Percentiles rank a stretch among this genome's conserved stretches.
These are phyloP conservation scores for Scytalidium lignicola DNA, from an alignment of 2,329 filamentous ascomycete genomes.

Conservation along the genomic window DNA sequence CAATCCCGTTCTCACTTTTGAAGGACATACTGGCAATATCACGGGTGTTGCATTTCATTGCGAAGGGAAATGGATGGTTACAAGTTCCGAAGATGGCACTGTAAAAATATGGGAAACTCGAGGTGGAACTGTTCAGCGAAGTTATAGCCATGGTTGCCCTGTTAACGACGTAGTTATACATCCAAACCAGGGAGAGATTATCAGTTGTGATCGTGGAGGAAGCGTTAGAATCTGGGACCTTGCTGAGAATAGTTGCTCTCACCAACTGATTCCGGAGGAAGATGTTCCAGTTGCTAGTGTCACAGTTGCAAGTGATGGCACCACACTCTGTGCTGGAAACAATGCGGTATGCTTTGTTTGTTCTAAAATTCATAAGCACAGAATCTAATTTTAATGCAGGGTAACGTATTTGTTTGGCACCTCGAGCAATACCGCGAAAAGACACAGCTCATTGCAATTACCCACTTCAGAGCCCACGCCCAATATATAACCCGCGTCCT, in stretches of 20 bases:
- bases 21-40: constrained; percentile 92
- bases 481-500: constrained; percentile 71
- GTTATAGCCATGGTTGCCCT: constrained; percentile 82
- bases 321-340: constrained; percentile 87
- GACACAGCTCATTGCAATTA: constrained; percentile 65
- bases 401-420: constrained; percentile 96
- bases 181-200: constrained; percentile 96
- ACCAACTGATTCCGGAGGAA: constrained; percentile 93
- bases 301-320: constrained; percentile 91
- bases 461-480: constrained; percentile 66
- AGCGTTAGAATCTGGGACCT: constrained; percentile 96
- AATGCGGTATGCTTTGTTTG: constrained; percentile 60
- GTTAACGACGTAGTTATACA: constrained; percentile 99
- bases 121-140: constrained; percentile 64
- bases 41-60: constrained; percentile 97
- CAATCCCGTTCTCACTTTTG: constrained; percentile 86
- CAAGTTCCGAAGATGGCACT: constrained; percentile 84
- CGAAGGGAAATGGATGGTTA: constrained; percentile 99
- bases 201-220: constrained; percentile 88
- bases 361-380: neutral
- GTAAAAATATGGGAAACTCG: constrained; percentile 30
- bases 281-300: constrained; percentile 92
- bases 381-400: constrained; percentile 44
- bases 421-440: constrained; percentile 69
- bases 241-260: constrained; percentile 93